Percentiles rank a stretch among this genome's conserved stretches.
Conservation (phyloP, 2,329 filamentous ascomycete genomes). For the Aspergillus sojae region DNA sequence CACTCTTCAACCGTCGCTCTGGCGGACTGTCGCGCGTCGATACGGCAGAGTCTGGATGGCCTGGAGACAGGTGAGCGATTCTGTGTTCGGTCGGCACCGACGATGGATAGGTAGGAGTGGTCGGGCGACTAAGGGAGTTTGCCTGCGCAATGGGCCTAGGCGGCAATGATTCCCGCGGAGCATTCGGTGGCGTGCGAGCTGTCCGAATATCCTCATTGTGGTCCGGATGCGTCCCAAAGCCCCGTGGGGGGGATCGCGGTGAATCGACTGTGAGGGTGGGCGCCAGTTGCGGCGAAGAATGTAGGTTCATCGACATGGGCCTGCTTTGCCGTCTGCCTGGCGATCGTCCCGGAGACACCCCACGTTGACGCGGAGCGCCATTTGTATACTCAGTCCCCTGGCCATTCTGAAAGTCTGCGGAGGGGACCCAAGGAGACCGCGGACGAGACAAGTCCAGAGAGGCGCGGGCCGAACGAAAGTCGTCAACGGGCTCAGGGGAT, state of each 20-base stretch:
- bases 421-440: slow-evolving; percentile 40
- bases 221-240: slow-evolving; percentile 50
- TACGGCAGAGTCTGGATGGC: slow-evolving; percentile 15
- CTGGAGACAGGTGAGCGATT: slow-evolving; percentile 25
- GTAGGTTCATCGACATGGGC: slow-evolving; percentile 48
- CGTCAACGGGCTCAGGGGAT: slow-evolving; percentile 36
- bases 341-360: slow-evolving; percentile 56
- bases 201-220: slow-evolving; percentile 66
- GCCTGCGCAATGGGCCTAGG: slow-evolving; percentile 17
- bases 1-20: slow-evolving; percentile 38
- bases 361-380: slow-evolving; percentile 27
- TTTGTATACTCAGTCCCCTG: slow-evolving; percentile 26
- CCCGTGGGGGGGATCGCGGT: slow-evolving; percentile 45
- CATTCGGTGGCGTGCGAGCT: slow-evolving; percentile 28
- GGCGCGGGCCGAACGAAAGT: slow-evolving; percentile 35
- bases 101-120: slow-evolving; percentile 33
- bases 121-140: slow-evolving; percentile 28
- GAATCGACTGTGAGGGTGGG: slow-evolving; percentile 49
- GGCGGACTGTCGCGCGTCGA: slow-evolving; percentile 24
- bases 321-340: slow-evolving; percentile 62
- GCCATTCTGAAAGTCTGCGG: slow-evolving; percentile 24
- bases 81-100: slow-evolving; percentile 23
- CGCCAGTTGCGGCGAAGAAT: slow-evolving; percentile 44
- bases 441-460: slow-evolving; percentile 48
- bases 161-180: slow-evolving; percentile 29